Conservation (phyloP, 2,329 filamentous ascomycete genomes). For the Arthroderma sp. region DNA sequence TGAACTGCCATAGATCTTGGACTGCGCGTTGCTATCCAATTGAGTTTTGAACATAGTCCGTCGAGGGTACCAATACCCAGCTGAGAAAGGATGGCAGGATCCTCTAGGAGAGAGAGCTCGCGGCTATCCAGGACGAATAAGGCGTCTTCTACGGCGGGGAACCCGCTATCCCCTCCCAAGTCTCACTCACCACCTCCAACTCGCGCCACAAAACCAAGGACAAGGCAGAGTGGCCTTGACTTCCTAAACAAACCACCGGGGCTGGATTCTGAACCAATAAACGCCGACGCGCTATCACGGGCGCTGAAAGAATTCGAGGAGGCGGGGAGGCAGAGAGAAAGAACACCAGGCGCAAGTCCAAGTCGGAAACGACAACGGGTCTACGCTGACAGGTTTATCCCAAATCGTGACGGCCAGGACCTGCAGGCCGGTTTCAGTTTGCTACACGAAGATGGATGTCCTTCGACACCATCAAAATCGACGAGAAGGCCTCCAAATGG, state of each 20-base stretch:
- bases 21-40: too few species aligned
- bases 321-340: constrained; percentile 44
- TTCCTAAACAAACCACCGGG: constrained; percentile 16
- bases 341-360: constrained; percentile 52
- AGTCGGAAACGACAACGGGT: constrained; percentile 56
- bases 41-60: too few species aligned
- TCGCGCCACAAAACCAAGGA: constrained; percentile 32
- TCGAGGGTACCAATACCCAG: background rate
- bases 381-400: constrained; percentile 67
- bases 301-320: constrained; percentile 51
- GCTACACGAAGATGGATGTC: constrained; percentile 83
- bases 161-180: constrained; percentile 38
- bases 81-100: constrained; percentile 5
- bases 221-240: constrained; percentile 8
- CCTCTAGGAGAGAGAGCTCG: constrained; percentile 3
- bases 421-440: constrained; percentile 85
- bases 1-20: too few species aligned
- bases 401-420: constrained; percentile 84
- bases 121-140: background rate
- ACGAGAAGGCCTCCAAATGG: constrained; percentile 77
- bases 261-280: constrained; percentile 40
- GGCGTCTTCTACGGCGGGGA: constrained; percentile 15
- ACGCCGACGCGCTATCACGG: constrained; percentile 46
- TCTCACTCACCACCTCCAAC: constrained; percentile 49
- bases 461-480: constrained; percentile 73